These are phyloP conservation scores for Zoysia pacifica DNA, from an alignment of 176 grass and related monocot species.

Conservation along the genomic window DNA sequence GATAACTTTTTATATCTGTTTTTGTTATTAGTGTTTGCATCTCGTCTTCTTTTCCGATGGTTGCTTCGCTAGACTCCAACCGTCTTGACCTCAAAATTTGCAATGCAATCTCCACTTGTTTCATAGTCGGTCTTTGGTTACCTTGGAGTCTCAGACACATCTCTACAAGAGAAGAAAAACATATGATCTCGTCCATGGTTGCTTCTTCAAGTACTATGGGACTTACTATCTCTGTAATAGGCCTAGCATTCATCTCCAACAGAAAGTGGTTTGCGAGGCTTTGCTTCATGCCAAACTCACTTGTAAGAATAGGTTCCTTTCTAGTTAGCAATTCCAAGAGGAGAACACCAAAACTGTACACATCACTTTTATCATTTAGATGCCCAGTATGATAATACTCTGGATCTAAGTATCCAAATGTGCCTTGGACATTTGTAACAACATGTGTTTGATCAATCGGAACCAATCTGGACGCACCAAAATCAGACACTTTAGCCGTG, in stretches of 20 bases:
- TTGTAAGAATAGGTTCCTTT: background rate
- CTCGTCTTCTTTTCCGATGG: background rate
- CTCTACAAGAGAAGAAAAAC: background rate
- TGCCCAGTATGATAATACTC: background rate
- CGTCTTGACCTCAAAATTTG: background rate
- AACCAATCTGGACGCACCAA: background rate
- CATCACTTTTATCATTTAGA: background rate
- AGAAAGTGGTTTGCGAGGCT: slow-evolving; percentile 1
- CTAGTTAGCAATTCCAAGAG: background rate
- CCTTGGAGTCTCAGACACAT: slow-evolving; percentile 10
- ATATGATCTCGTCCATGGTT: background rate
- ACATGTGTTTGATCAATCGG: background rate
- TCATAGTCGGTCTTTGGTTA: background rate
- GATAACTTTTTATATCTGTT: background rate
- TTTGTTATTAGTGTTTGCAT: background rate
- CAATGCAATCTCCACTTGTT: slow-evolving; percentile 13
- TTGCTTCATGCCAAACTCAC: background rate
- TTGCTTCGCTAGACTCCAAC: background rate
- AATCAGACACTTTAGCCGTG: no score
- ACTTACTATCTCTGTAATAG: background rate
- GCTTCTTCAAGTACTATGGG: background rate
- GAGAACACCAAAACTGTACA: slow-evolving; percentile 6
- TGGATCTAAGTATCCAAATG: background rate
- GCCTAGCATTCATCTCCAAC: background rate
- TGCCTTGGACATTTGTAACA: background rate